Evolutionary conservation across 2,329 filamentous ascomycete genomes (phyloP), one percentile per base, ranked within the genome.

Genomic region (Monosporascus sp.): DNA sequence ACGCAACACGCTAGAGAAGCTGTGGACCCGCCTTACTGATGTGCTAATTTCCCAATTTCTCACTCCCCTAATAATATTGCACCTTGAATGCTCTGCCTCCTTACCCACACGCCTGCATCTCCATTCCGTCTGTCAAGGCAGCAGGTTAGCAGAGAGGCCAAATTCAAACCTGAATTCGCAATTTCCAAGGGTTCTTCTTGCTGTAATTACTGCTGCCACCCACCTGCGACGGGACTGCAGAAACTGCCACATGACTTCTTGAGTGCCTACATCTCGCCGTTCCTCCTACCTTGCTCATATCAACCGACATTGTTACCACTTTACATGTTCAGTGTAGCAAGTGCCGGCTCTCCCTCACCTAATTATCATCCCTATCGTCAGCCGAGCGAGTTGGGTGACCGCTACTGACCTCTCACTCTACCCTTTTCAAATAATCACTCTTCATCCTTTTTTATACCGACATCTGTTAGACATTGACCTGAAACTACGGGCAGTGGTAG

Each of bases 41-140:
- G 8, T 46, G 43, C 43, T 46, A 24, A 46, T 46, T 46, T 46
- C 43, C 43, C 43, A 46, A 46, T 46, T 46, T 46, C 43, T 46
- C 24, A 27, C 43, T 46, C 43, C 43, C 27, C 31, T 34, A 11
- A 34, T 46, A 31, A 46, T 46, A 22, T 19, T 31, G 43, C 14
- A 31, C 24, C 43, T 46, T 24, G 43, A 46, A 46, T 4, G 9
- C 31, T 34, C 31, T 34, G 31, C 43, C 43, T 46, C 43, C 43
- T 46, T 46, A 31, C 22, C 43, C 24, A 22, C n/a, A 4, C 24
- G 24, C 43, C 40, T 43, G 20, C 9, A 34, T 34, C 11, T 34
- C 31, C 11, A 34, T 34, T 22, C 41, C 20, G 14, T 22, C 20
- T 20, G 16, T 27, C 43, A 26, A 46, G 43, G 14, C 43, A 46